phyloP scores from a whole-genome alignment of 805 yeast species.

The Starmerella apis region DNA sequence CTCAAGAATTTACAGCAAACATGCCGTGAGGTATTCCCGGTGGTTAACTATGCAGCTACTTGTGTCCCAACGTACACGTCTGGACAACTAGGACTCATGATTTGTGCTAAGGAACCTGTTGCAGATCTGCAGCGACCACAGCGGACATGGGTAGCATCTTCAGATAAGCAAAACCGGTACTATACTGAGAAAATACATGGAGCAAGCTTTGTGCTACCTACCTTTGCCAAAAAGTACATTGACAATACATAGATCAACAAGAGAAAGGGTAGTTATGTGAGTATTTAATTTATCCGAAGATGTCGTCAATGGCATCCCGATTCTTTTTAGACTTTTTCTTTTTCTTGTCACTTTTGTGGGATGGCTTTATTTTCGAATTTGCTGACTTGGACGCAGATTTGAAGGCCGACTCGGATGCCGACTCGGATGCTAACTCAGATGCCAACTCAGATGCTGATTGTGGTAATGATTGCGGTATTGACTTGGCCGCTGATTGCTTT shows the following conservation, averaged over 20 bases:
- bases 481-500: no score
- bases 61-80: constrained; percentile 95
- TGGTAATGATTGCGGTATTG: no score
- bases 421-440: background rate
- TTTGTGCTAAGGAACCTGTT: constrained; percentile 65
- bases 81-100: constrained; percentile 97
- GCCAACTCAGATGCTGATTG: background rate
- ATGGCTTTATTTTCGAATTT: background rate
- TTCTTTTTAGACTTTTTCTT: constrained; percentile 37
- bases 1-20: constrained; percentile 72
- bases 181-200: constrained; percentile 75
- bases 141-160: constrained; percentile 51
- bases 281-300: constrained; percentile 61
- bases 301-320: constrained; percentile 57
- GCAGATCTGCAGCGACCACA: constrained; percentile 59
- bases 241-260: constrained; percentile 22
- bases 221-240: constrained; percentile 61
- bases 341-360: background rate
- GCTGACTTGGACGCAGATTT: background rate
- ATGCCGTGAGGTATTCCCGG: constrained; percentile 78
- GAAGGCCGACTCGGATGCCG: background rate
- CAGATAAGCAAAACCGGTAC: constrained; percentile 62
- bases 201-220: constrained; percentile 86
- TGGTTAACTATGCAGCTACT: constrained; percentile 81
- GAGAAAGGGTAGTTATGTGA: no score